Percentiles rank a stretch among this genome's conserved stretches.
Evolutionary conservation across 1,284 basidiomycete genomes (phyloP).

Genomic region (Apiotrichum laibachii): DNA sequence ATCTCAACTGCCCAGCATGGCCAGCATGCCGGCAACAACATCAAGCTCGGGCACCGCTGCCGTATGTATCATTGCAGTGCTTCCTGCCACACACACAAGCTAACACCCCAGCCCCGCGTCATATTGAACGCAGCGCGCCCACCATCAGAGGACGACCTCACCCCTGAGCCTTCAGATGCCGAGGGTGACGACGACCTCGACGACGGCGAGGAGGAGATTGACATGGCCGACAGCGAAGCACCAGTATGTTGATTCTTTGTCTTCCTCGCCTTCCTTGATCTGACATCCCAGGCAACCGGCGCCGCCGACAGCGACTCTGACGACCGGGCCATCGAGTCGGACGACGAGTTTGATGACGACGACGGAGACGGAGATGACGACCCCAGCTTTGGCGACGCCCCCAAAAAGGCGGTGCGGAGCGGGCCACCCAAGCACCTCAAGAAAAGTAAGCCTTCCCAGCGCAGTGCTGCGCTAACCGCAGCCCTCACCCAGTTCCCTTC

Average conservation of each 20-base stretch:
- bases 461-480: conserved; percentile 15
- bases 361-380: conserved; percentile 39
- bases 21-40: conserved; percentile 1
- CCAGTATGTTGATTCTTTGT: conserved; percentile 8
- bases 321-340: conserved; percentile 14
- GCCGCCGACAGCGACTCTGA: conserved; percentile 21
- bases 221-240: conserved; percentile 20
- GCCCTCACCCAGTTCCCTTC: conserved; percentile 18
- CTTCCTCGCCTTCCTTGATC: neutral
- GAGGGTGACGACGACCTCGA: conserved; percentile 33
- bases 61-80: neutral
- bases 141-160: conserved; percentile 21
- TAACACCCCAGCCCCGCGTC: conserved; percentile 7
- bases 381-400: conserved; percentile 35
- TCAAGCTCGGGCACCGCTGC: neutral
- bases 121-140: conserved; percentile 17
- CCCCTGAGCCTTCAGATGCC: conserved; percentile 23
- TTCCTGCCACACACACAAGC: neutral
- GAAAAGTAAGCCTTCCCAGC: conserved; percentile 11
- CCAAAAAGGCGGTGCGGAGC: conserved; percentile 20
- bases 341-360: conserved; percentile 31
- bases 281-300: conserved; percentile 1
- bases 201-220: conserved; percentile 34
- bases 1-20: neutral
- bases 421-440: conserved; percentile 20